These are phyloP conservation scores for Cladophialophora immunda DNA, from an alignment of 2,329 filamentous ascomycete species.

Conservation along the genomic window DNA sequence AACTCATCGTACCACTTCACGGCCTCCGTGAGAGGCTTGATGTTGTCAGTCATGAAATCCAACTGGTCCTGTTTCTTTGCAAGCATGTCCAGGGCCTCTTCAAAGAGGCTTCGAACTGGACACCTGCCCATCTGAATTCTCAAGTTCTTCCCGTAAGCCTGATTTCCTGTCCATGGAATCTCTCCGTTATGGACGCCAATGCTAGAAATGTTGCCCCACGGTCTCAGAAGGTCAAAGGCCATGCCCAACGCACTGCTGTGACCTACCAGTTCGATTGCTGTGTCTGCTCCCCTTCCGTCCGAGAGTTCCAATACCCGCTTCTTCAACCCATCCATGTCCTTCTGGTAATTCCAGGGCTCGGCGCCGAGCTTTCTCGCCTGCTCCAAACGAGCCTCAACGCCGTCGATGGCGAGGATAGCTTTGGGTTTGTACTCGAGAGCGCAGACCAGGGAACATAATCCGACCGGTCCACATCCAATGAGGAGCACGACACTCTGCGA, in stretches of 20 bases:
- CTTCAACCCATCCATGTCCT: conserved; percentile 70
- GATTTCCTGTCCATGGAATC: conserved; percentile 71
- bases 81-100: conserved; percentile 70
- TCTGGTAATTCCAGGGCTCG: conserved; percentile 81
- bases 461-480: conserved; percentile 85
- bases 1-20: conserved; percentile 75
- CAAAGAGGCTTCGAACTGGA: conserved; percentile 74
- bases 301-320: conserved; percentile 77
- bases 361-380: conserved; percentile 78
- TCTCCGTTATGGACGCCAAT: conserved; percentile 80
- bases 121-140: conserved; percentile 79
- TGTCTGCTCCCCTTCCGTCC: conserved; percentile 82
- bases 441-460: conserved; percentile 82
- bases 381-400: conserved; percentile 76
- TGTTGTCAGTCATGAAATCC: conserved; percentile 77
- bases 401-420: conserved; percentile 80
- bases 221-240: conserved; percentile 74
- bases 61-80: conserved; percentile 72
- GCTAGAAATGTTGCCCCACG: conserved; percentile 77
- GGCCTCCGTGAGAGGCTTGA: conserved; percentile 74
- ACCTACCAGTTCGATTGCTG: conserved; percentile 81
- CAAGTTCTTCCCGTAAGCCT: conserved; percentile 74
- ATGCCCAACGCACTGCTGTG: conserved; percentile 72
- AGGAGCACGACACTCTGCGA: conserved; percentile 76
- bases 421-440: conserved; percentile 78